Evolutionary conservation across 306 rosid genomes (phyloP), one percentile per base, ranked within the genome.

Genomic region (Lotus japonicus): DNA sequence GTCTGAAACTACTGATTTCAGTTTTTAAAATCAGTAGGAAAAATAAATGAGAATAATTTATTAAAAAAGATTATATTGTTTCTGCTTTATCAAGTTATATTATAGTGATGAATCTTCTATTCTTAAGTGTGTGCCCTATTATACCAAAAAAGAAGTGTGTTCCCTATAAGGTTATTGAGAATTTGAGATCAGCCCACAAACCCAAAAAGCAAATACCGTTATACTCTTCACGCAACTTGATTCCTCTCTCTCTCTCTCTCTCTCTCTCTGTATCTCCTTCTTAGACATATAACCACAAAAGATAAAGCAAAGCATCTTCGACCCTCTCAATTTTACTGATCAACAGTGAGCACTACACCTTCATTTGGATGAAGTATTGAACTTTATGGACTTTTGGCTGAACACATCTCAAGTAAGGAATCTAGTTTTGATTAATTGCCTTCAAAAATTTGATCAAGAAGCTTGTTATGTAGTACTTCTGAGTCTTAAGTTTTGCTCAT

Each of bases 231-330:
- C 70, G 50, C 16, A 64, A 51, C 18, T 49, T 38, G 51, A 33
- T 35, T 52, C 46, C 9, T 60, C 56, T 9, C 56, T 38, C 58
- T 58, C 31, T n/a, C n/a, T n/a, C 9, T 60, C 56, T 9, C 56
- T 38, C 58, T 58, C 31, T n/a, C n/a, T n/a, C n/a, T n/a, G n/a
- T n/a, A 60, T 38, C 4, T 36, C 31, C n/a, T 64, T 56, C 57
- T 28, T 55, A 38, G 26, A 10, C 18, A 51, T 36, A 58, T 15
- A 62, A 3, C n/a, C n/a, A 41, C 50, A 14, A 66, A 52, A 43
- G 23, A 57, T 73, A 71, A 90, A 81, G 95, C 87, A 77, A 86
- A 73, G 92, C 79, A 84, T 88, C 76, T 54, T 66, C 58, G 74
- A 3, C 50, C 26, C 41, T 45, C 67, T 74, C 36, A 56, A 36